Evolutionary conservation across 2,329 filamentous ascomycete species (phyloP).

Genomic region (Aspergillus tamarii): DNA sequence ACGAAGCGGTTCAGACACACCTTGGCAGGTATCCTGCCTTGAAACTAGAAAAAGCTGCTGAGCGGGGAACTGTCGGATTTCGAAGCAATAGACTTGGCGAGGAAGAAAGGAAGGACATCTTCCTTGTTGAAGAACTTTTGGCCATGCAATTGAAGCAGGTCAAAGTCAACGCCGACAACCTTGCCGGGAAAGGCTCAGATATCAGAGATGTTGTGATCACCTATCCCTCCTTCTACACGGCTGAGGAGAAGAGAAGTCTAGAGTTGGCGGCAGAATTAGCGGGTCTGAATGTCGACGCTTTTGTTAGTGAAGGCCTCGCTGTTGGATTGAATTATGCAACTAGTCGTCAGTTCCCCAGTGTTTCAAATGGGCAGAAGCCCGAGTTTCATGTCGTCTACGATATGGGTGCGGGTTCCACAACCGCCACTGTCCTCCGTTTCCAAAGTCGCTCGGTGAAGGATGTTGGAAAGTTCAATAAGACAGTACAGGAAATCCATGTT

Average conservation of each 20-base stretch:
- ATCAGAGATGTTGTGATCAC: conserved; percentile 87
- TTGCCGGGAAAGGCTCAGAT: conserved; percentile 74
- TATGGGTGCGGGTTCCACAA: conserved; percentile 95
- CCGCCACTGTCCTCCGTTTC: conserved; percentile 86
- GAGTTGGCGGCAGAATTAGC: conserved; percentile 84
- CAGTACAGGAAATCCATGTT: conserved; percentile 90
- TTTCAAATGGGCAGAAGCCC: conserved; percentile 80
- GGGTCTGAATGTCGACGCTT: conserved; percentile 79
- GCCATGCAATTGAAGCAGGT: conserved; percentile 96
- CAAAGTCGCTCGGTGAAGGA: conserved; percentile 90
- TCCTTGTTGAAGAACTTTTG: conserved; percentile 86
- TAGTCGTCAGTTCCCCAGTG: conserved; percentile 81
- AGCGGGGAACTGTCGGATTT: conserved; percentile 75
- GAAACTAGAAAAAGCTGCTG: conserved; percentile 60
- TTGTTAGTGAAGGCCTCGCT: conserved; percentile 87
- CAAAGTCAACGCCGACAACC: conserved; percentile 79
- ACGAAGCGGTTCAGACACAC: conserved; percentile 69
- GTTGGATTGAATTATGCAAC: conserved; percentile 96
- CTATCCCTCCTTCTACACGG: conserved; percentile 85
- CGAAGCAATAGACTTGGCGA: conserved; percentile 71
- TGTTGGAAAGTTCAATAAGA: conserved; percentile 91
- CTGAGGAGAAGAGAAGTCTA: conserved; percentile 85
- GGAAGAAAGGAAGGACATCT: conserved; percentile 64
- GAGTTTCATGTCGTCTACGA: conserved; percentile 95
- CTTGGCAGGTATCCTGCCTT: conserved; percentile 76